Evolutionary conservation across 345 rosid species (phyloP).

Genomic region (Punica granatum): DNA sequence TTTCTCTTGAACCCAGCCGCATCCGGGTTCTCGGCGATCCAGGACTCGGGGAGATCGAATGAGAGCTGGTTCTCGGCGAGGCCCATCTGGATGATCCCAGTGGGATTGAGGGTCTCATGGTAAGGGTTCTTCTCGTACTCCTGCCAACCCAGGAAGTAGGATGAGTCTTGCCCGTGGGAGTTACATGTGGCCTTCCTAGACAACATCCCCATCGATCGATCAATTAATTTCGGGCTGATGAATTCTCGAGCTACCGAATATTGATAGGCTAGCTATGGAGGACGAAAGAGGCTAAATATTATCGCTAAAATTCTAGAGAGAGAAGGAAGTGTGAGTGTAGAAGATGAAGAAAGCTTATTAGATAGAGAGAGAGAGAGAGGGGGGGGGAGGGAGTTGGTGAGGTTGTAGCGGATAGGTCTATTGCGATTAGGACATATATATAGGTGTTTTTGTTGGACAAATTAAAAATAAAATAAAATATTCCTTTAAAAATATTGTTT

Average conservation of each 20-base stretch:
- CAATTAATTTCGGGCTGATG: background rate
- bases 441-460: background rate
- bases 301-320: background rate
- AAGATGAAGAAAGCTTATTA: background rate
- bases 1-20: conserved; percentile 38
- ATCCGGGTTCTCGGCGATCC: conserved; percentile 59
- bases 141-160: conserved; percentile 79
- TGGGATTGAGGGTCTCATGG: conserved; percentile 46
- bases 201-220: conserved; percentile 22
- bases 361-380: no score
- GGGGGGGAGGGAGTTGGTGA: background rate
- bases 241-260: background rate
- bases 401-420: conserved; percentile 1
- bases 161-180: conserved; percentile 77
- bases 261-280: no score
- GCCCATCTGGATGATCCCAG: conserved; percentile 92
- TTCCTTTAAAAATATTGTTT: no score
- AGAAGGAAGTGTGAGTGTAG: background rate
- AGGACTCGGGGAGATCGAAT: conserved; percentile 62
- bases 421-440: background rate
- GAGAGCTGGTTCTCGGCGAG: conserved; percentile 96
- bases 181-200: conserved; percentile 59
- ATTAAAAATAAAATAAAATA: no score
- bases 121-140: conserved; percentile 68
- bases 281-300: background rate